Evolutionary conservation across 257 asterid genomes (phyloP).

Genomic region (Solanum habrochaites): DNA sequence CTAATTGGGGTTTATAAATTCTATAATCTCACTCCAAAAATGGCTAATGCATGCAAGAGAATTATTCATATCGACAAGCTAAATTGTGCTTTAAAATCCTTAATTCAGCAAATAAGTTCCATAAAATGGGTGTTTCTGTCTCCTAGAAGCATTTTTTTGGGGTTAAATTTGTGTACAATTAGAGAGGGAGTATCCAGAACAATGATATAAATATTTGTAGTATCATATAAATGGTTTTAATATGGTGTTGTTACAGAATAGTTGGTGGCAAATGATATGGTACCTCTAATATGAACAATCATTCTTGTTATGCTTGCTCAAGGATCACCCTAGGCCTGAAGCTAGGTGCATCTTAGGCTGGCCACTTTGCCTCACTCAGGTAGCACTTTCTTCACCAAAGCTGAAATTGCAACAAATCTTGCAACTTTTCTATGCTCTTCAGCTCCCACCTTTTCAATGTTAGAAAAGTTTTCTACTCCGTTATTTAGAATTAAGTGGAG

Average conservation of each 20-base stretch:
- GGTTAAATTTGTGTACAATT: background rate
- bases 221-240: background rate
- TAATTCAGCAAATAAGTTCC: background rate
- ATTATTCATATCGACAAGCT: too few relatives aligned
- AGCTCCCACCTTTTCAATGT: background rate
- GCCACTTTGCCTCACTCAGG: background rate
- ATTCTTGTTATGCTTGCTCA: background rate
- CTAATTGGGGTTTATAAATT: too few relatives aligned
- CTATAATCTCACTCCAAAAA: too few relatives aligned
- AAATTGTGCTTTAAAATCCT: background rate
- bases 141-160: background rate
- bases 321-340: background rate
- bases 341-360: background rate
- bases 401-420: background rate
- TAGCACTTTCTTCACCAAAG: background rate
- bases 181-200: background rate
- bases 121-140: background rate
- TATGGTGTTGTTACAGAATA: background rate
- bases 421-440: background rate
- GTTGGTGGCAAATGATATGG: background rate
- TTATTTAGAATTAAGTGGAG: background rate
- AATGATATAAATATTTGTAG: background rate
- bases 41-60: too few relatives aligned
- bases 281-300: background rate
- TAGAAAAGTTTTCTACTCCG: background rate